phyloP scores from a whole-genome alignment of 2,329 filamentous ascomycete genomes.

The Hypoxylon sp. region DNA sequence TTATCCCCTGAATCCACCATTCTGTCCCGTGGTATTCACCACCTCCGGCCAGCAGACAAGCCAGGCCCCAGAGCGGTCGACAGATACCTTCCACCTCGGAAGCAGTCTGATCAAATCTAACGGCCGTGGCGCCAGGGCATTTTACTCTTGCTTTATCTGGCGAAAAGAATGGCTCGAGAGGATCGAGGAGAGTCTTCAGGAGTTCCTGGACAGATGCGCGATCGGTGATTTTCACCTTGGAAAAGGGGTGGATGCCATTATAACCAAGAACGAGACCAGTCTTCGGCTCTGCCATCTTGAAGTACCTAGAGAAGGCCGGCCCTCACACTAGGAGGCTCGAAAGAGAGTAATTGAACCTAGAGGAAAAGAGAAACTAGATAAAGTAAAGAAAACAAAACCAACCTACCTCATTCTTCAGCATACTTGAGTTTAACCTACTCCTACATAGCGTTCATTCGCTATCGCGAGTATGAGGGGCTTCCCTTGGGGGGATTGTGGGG shows the following conservation, averaged over 20 bases:
- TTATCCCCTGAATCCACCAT: slow-evolving; percentile 77
- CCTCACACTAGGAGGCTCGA: slow-evolving; percentile 8
- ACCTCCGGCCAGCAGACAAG: slow-evolving; percentile 76
- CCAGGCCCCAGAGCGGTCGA: slow-evolving; percentile 80
- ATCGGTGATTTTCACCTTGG: slow-evolving; percentile 62
- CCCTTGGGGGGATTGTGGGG: slow-evolving; percentile 36
- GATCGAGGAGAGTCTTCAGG: slow-evolving; percentile 74
- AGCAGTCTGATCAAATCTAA: slow-evolving; percentile 81
- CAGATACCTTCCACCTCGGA: slow-evolving; percentile 83
- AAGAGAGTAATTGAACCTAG: slow-evolving; percentile 10
- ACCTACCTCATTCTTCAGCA: slow-evolving; percentile 9
- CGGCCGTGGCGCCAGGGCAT: slow-evolving; percentile 76
- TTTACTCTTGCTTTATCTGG: slow-evolving; percentile 73
- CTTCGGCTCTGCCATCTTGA: slow-evolving; percentile 47
- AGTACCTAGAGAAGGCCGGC: slow-evolving; percentile 2
- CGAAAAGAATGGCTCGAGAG: slow-evolving; percentile 79
- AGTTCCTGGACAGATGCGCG: slow-evolving; percentile 71
- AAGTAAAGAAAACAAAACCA: slow-evolving; percentile 9
- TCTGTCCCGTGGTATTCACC: slow-evolving; percentile 72
- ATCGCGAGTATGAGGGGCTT: slow-evolving; percentile 45
- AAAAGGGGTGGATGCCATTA: slow-evolving; percentile 66
- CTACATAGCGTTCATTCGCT: slow-evolving; percentile 37
- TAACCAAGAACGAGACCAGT: slow-evolving; percentile 64
- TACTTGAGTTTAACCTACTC: slow-evolving; percentile 26
- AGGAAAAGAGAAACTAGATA: slow-evolving; percentile 3